phyloP scores from a whole-genome alignment of 768 basidiomycete genomes.

The Mycena alexandri region DNA sequence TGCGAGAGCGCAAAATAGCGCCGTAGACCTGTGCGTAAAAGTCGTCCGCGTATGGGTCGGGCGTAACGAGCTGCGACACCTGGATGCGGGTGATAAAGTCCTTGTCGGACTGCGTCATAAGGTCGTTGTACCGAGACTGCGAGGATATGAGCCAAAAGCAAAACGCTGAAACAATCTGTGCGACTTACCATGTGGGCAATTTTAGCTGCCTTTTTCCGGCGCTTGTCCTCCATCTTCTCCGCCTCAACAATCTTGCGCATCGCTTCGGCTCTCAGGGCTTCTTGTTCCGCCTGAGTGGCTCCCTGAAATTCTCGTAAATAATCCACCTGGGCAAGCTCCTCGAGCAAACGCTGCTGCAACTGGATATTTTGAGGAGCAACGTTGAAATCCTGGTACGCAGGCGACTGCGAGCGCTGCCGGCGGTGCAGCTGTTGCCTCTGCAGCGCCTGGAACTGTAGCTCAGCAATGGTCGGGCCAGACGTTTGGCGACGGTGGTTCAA shows the following conservation, averaged over 20 bases:
- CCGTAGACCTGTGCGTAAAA: conserved; percentile 98
- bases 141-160: conserved; percentile 15
- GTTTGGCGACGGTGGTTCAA: conserved; percentile 57
- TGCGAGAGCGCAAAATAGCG: conserved; percentile 82
- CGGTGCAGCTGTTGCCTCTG: conserved; percentile 66
- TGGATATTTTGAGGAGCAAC: conserved; percentile 75
- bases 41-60: conserved; percentile 97
- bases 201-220: conserved; percentile 84
- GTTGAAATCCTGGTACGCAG: conserved; percentile 65
- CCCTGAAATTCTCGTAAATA: conserved; percentile 74
- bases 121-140: conserved; percentile 91
- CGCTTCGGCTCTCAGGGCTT: conserved; percentile 79
- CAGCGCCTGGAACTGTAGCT: conserved; percentile 61
- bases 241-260: conserved; percentile 93
- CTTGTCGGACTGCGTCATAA: conserved; percentile 98
- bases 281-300: conserved; percentile 72
- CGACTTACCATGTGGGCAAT: conserved; percentile 86
- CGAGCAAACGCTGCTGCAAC: conserved; percentile 80
- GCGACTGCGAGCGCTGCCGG: conserved; percentile 60
- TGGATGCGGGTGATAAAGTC: conserved; percentile 99
- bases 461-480: conserved; percentile 61
- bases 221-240: conserved; percentile 88
- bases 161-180: background rate
- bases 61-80: conserved; percentile 96
- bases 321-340: conserved; percentile 80